Base-by-base conservation (phyloP, 2,329 filamentous ascomycete genomes). In the Thelonectria rubi region DNA sequence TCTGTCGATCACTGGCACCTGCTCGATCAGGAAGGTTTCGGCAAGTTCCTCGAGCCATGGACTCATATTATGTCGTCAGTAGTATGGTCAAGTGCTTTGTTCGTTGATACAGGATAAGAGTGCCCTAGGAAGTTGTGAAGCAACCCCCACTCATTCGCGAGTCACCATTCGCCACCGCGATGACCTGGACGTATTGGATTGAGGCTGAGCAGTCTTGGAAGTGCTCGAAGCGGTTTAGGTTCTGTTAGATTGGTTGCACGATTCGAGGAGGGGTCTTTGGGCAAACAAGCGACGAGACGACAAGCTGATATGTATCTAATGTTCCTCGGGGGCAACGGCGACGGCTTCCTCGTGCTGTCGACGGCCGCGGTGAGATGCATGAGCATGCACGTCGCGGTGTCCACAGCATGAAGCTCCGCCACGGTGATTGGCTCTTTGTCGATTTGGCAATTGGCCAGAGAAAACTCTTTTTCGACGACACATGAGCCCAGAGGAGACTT, bases 401-500 rank as follows among this genome's bases (percentile, higher is more conserved):
- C 46, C 26, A 37, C 45, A 55, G 26, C 15, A 53, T 49, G 32
- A 57, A 49, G 39, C 17, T 4, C 9, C 24, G 9, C 24, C 17
- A 37, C 30, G 20, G 17, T 63, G 56, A 63, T 63, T 63, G 60
- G 60, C 48, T 43, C 5, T 15, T 6, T 17, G 14, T 40, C 32
- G 26, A 30, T 17, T 40, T 50, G 40, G 21, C 15, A 61, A 56
- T 47, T 30, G 45, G 24, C 45, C 43, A 32, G 37, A 40, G 8
- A 34, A 39, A 51, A 63, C 52, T 63, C 51, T 60, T 56, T 63
- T 63, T 63, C 21, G 32, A 63, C 61, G 57, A 57, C 61, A 54
- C 34, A 34, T 34, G 32, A 55, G 53, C 57, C 57, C 34, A 21
- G 26, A 17, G 42, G 37, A 39, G 40, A 17, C n/a, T 32, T 39